Conservation (phyloP, 2,329 filamentous ascomycete genomes). For the Colletotrichum shisoi region DNA sequence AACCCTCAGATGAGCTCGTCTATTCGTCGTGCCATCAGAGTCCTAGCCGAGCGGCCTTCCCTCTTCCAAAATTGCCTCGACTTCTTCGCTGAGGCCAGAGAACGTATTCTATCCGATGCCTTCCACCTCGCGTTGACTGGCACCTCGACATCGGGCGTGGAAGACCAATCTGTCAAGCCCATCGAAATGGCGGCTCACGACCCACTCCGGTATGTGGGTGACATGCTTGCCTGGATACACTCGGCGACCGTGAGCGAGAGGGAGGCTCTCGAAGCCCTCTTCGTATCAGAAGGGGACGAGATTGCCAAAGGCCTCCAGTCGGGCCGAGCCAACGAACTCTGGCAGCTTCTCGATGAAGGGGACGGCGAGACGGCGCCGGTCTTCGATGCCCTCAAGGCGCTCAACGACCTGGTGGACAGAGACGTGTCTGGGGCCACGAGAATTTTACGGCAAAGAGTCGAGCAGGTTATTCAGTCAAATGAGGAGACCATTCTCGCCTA, state of each 20-base stretch:
- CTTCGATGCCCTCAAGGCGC: conserved; percentile 82
- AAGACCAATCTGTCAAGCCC: conserved; percentile 75
- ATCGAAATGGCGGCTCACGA: conserved; percentile 96
- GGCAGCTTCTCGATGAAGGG: conserved; percentile 72
- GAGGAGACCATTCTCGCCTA: conserved; percentile 90
- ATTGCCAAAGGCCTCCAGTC: conserved; percentile 82
- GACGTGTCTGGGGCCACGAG: conserved; percentile 82
- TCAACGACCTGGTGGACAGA: conserved; percentile 86
- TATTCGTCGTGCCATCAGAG: conserved; percentile 82
- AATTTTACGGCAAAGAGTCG: conserved; percentile 85
- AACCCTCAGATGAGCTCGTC: conserved; percentile 89
- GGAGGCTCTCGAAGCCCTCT: conserved; percentile 89
- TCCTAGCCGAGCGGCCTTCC: conserved; percentile 86
- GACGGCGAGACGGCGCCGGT: conserved; percentile 59
- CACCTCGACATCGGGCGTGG: conserved; percentile 63
- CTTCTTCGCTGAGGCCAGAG: conserved; percentile 88
- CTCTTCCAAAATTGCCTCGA: conserved; percentile 94
- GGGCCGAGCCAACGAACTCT: conserved; percentile 82
- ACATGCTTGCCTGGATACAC: conserved; percentile 98
- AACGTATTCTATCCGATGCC: conserved; percentile 84
- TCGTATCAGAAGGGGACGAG: conserved; percentile 88
- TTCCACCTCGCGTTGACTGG: conserved; percentile 91
- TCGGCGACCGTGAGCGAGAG: conserved; percentile 92
- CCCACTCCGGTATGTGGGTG: conserved; percentile 86
- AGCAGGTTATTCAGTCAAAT: conserved; percentile 90